phyloP scores from a whole-genome alignment of 495 filamentous ascomycete species.

The Filosporella fistucella region DNA sequence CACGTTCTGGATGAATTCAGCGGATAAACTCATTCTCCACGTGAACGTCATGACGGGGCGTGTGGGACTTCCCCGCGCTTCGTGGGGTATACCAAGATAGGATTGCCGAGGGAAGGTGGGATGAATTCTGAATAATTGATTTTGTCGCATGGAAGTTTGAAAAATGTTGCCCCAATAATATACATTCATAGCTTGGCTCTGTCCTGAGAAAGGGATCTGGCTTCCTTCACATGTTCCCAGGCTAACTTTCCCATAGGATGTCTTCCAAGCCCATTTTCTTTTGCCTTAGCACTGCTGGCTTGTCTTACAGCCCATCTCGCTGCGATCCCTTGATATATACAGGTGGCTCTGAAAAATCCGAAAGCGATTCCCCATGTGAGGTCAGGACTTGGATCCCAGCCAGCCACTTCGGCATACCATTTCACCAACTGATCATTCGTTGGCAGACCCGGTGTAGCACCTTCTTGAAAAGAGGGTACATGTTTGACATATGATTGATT shows the following conservation, averaged over 20 bases:
- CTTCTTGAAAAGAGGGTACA: conserved; percentile 50
- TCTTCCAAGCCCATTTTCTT: conserved; percentile 61
- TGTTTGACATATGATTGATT: conserved; percentile 7
- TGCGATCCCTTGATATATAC: conserved; percentile 93
- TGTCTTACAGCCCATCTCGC: conserved; percentile 79
- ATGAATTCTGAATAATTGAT: too few relatives aligned
- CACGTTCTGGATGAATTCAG: too few relatives aligned
- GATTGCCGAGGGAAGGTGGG: too few relatives aligned
- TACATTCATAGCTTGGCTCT: conserved; percentile 53
- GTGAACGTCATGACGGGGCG: too few relatives aligned
- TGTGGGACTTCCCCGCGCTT: too few relatives aligned
- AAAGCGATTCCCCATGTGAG: conserved; percentile 65
- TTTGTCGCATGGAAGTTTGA: too few relatives aligned
- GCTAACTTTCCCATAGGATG: conserved; percentile 66
- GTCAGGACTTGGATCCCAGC: conserved; percentile 61
- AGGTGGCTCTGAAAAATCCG: conserved; percentile 55
- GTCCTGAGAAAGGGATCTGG: conserved; percentile 29
- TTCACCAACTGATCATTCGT: conserved; percentile 58
- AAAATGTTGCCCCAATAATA: too few relatives aligned
- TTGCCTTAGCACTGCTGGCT: conserved; percentile 82
- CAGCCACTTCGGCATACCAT: conserved; percentile 75
- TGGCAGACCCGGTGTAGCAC: conserved; percentile 69
- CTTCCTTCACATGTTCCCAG: conserved; percentile 61
- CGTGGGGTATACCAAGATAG: too few relatives aligned
- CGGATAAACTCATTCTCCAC: too few relatives aligned